Base-by-base conservation (phyloP, 768 basidiomycete species). In the Porphyrellus cyaneotinctus region DNA sequence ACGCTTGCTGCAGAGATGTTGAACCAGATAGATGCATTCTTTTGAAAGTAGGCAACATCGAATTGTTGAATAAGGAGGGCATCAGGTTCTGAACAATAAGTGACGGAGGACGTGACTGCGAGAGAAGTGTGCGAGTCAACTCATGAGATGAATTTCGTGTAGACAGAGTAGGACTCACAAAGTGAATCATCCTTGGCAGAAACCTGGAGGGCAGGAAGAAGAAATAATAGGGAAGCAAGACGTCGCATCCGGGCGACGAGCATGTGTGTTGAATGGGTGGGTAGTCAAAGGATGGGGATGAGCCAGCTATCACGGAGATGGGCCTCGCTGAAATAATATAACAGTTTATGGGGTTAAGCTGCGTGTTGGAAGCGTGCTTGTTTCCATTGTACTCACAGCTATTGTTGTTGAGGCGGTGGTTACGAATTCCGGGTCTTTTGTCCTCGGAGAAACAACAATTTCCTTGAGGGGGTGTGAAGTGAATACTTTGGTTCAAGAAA, bases 1-100 rank as follows among this genome's bases (percentile, higher is more conserved):
- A 95, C 91, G 54, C 88, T 88, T 33, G 88, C 88, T 8, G 90
- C 90, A 35, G 88, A 86, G 49, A 95, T 82, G 58, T 90, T 88
- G 75, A 97, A 97, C 52, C 77, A 78, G 41, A 93, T 75, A 31
- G 89, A 91, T 22, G 83, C 70, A 63, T 91, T 91, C 55, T 72
- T 63, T 35, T 83, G 77, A 56, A 87, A 82, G 66, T 86, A 92
- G 13, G 78, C 75, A 47, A 91, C 68, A 62, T 91, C 84, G 63
- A 91, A 87, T 59, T 84, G 82, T 70, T 89, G 79, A 39, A 92
- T 77, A 63, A 92, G 85, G 54, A 93, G 78, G 30, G 82, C 80
- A 67, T 88, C 83, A 46, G 91, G 90, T 35, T 87, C 84, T 47
- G 84, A 74, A 71, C 91, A 93, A 68, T 93, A 93, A 28, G 91